Base-by-base conservation (phyloP, 1,284 basidiomycete species). In the Rhodotorula sp. region DNA sequence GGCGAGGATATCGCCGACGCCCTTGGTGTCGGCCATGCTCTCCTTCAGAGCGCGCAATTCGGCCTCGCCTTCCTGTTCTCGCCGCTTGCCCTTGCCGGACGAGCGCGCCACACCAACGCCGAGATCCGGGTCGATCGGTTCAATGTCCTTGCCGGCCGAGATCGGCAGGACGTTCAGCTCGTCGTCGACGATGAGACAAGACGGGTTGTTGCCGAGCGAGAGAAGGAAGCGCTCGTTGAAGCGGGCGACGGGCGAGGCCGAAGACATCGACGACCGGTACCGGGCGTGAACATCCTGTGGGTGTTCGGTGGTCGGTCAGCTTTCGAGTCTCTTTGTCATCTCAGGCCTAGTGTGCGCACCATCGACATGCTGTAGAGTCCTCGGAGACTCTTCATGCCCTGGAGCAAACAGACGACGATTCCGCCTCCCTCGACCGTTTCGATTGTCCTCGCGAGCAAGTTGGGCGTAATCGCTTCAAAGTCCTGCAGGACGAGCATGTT, bases 181-280 rank as follows among this genome's bases (percentile, higher is more conserved):
- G 79, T 99, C 97, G 79, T 99, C 97, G 59, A 99, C 86, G 34
- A 99, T 88, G 2, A 99, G 85, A 77, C 95, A 98, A 79, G 95
- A 92, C 31, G 89, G 85, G 78, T 91, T 95, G 18, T 91, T 90
- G 26, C 93, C 93, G 18, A 97, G 87, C 47, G 95, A 94, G 60
- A 97, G 86, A 78, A 98, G 93, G 83, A 99, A 99, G 16, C 97
- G 90, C 81, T 99, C 97, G 83, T 99, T 99, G 85, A 99, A 99
- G 60, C 97, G 88, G 1, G 95, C 93, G 58, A 92, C 86, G 23
- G 98, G 92, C 26, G 90, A 87, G 78, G 93, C 90, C 77, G 95
- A 91, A 3, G 93, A 90, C 28, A 78, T 79, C 1, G 94, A 97
- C 2, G 73, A 67, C 47, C 95, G 86, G 81, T 97, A 99, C 58